Conservation (phyloP, 176 grass and related monocot species). For the Carex scoparia region DNA sequence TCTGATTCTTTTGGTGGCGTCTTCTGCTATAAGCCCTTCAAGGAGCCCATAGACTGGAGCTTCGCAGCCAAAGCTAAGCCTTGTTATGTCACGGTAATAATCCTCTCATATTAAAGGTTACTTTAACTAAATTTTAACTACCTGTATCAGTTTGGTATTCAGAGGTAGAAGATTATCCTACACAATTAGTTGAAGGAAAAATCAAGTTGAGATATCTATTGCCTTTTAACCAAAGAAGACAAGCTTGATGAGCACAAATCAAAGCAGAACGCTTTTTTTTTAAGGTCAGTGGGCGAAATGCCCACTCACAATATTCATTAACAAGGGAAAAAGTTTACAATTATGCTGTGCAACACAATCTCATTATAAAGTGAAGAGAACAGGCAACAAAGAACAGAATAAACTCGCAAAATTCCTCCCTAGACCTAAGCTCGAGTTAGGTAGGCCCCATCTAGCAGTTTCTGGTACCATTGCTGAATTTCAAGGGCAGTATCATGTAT, state of each 20-base stretch:
- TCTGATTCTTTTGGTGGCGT: conserved; percentile 73
- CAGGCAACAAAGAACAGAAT: too few relatives aligned
- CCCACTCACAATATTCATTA: too few relatives aligned
- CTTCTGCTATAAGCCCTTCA: conserved; percentile 91
- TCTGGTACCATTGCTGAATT: too few relatives aligned
- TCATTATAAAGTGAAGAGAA: too few relatives aligned
- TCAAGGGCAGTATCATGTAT: too few relatives aligned
- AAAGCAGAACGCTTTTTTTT: not conserved
- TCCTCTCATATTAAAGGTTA: conserved; percentile 1
- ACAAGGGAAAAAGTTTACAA: too few relatives aligned
- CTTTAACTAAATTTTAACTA: conserved; percentile 8
- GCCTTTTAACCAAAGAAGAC: not conserved
- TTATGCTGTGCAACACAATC: too few relatives aligned
- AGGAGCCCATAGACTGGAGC: conserved; percentile 88
- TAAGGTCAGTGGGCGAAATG: too few relatives aligned
- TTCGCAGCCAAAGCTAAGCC: conserved; percentile 90
- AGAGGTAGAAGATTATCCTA: not conserved
- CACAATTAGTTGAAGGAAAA: not conserved
- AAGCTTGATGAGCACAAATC: not conserved
- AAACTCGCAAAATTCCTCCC: too few relatives aligned
- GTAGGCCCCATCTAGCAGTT: too few relatives aligned
- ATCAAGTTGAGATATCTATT: not conserved
- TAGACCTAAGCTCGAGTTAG: too few relatives aligned
- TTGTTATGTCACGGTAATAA: conserved; percentile 91
- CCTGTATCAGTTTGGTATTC: not conserved